phyloP scores from a whole-genome alignment of 2,329 filamentous ascomycete genomes.

The Pleomassaria siparia region DNA sequence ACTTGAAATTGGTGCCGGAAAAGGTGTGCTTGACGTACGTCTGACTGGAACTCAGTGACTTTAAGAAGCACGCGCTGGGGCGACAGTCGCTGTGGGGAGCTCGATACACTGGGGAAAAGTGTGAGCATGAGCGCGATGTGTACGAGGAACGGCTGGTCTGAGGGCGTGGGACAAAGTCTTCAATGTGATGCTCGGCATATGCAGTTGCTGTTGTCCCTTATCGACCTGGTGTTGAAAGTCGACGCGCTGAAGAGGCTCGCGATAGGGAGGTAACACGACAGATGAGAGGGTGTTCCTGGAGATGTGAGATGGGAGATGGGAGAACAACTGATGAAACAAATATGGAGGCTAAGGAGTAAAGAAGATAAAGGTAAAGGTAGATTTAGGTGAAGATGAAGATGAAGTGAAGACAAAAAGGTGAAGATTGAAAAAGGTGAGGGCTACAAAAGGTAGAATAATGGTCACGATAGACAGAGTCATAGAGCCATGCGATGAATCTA shows the following conservation, averaged over 20 bases:
- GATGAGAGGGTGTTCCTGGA: too few species aligned
- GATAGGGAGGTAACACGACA: conserved; percentile 11
- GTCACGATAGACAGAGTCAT: too few species aligned
- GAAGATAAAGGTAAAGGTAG: too few species aligned
- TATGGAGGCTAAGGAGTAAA: neutral
- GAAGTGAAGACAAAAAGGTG: neutral
- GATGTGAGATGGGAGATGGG: neutral
- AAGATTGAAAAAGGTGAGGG: neutral
- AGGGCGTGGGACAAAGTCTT: conserved; percentile 5
- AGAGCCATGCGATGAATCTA: too few species aligned
- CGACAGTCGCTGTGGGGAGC: neutral
- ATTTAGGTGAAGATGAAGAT: too few species aligned
- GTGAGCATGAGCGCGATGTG: neutral
- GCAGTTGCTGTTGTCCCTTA: conserved; percentile 11
- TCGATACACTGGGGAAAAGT: neutral
- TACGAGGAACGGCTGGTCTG: conserved; percentile 7
- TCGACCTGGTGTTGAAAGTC: conserved; percentile 6
- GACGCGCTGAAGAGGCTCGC: too few species aligned
- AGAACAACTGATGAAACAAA: neutral
- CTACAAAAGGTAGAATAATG: too few species aligned
- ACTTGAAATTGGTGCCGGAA: conserved; percentile 1
- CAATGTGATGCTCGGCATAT: conserved; percentile 7
- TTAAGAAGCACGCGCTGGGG: neutral
- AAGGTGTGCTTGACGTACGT: neutral
- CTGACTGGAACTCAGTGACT: neutral